A percentile compares a stretch with the other conserved stretches of the same genome.
These are phyloP conservation scores for Kewa caespitosa DNA, from an alignment of 179 eudicot genomes.

Conservation along the genomic window DNA sequence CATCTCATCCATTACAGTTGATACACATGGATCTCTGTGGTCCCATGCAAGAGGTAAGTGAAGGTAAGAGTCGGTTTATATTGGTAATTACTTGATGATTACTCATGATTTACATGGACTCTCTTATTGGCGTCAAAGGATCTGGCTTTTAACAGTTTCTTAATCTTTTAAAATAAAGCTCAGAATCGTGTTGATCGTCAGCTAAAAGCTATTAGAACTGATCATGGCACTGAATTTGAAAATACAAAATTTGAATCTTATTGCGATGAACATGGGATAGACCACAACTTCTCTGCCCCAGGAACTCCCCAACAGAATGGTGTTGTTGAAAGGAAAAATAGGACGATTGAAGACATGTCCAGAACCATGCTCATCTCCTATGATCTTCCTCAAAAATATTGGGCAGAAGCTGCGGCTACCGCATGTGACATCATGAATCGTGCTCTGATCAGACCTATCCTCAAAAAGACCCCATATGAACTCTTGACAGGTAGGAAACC, in stretches of 20 bases:
- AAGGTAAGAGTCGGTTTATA: not conserved
- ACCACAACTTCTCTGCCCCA: slow-evolving; percentile 14
- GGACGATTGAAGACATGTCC: slow-evolving; percentile 3
- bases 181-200: not conserved
- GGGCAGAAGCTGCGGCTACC: not conserved
- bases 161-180: not conserved
- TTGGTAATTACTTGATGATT: slow-evolving; percentile 25
- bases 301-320: slow-evolving; percentile 16
- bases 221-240: slow-evolving; percentile 15
- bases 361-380: not conserved
- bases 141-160: not conserved
- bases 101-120: slow-evolving; percentile 11
- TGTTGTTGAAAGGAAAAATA: slow-evolving; percentile 5
- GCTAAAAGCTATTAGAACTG: not conserved
- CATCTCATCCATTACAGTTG: not conserved
- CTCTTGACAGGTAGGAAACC: not conserved
- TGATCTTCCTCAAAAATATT: not conserved
- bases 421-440: not conserved
- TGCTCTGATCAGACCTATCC: not conserved
- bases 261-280: slow-evolving; percentile 3
- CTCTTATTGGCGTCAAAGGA: not conserved
- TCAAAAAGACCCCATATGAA: slow-evolving; percentile 16
- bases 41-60: not conserved
- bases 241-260: not conserved
- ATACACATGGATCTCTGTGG: not conserved